Conservation (phyloP, 2,329 filamentous ascomycete species). For the Botryosphaeria dothidea region DNA sequence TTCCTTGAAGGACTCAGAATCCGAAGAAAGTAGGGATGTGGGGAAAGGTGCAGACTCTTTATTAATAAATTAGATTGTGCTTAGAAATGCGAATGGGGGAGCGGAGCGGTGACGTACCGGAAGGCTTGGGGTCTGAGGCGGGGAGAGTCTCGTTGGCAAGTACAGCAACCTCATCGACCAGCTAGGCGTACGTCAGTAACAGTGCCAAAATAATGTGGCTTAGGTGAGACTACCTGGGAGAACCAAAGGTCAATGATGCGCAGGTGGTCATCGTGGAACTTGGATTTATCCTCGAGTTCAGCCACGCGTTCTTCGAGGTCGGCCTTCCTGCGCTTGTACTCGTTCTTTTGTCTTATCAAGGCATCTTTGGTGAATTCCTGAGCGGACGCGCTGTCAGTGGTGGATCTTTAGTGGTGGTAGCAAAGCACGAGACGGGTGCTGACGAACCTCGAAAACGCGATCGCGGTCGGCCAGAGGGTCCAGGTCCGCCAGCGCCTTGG, state of each 20-base stretch:
- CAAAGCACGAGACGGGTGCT: conserved; percentile 15
- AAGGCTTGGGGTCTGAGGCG: background rate
- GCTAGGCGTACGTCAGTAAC: conserved; percentile 34
- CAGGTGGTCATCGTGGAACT: conserved; percentile 89
- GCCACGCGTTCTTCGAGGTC: conserved; percentile 79
- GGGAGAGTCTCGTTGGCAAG: conserved; percentile 38
- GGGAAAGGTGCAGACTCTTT: conserved; percentile 42
- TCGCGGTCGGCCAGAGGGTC: conserved; percentile 42
- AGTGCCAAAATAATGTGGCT: background rate
- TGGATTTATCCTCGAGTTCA: conserved; percentile 74
- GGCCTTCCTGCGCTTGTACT: conserved; percentile 89
- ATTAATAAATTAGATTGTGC: background rate
- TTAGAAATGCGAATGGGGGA: background rate
- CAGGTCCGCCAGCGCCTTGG: conserved; percentile 63
- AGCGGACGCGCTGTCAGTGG: conserved; percentile 24
- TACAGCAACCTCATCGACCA: conserved; percentile 52
- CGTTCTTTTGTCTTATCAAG: conserved; percentile 95
- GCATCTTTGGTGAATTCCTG: conserved; percentile 94
- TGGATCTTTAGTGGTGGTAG: conserved; percentile 34
- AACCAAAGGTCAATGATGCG: conserved; percentile 92
- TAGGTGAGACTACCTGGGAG: conserved; percentile 68
- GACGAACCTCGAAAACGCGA: conserved; percentile 62
- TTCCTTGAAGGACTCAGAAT: conserved; percentile 67
- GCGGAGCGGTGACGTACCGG: conserved; percentile 16
- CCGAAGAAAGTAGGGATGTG: conserved; percentile 56